Evolutionary conservation across 306 rosid species (phyloP), one percentile per base, ranked within the genome.

Genomic region (Neltuma alba): DNA sequence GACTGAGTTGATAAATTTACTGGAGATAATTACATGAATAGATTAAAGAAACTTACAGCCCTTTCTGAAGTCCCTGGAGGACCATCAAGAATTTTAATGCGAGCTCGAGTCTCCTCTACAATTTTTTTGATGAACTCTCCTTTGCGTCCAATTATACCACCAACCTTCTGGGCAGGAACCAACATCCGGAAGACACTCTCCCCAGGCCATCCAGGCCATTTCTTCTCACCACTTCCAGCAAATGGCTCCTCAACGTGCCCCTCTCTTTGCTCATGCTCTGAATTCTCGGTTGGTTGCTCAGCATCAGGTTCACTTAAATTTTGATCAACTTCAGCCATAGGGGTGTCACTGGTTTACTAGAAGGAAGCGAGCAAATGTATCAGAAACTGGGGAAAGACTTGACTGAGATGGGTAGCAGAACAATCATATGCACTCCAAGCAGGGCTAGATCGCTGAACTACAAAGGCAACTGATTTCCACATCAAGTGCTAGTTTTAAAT

Each of bases 121-220:
- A 96, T 84, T 70, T 91, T 96, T 67, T 96, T 96, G 44, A 93
- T 90, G 58, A 93, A 96, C 89, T 96, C 99, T 70, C 98, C 99
- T 68, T 90, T 96, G 28, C 99, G 97, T 40, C 99, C 99, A 83
- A 96, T 96, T 82, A 96, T 93, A 77, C 99, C 91, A 25, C 99
- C 98, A 84, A 96, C 98, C 85, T 93, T 93, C 74, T 93, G 97
- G 0, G 96, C 96, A 33, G 98, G 99, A 77, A 96, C 99, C 80
- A 96, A 75, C 99, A 96, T 93, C 71, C 99, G 87, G 58, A 93
- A 96, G 82, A 96, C 98, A 75, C 93, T 93, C 87, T 96, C 99
- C 9, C 98, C 99, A 0, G 99, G 99, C 99, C 97, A 96, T 70
- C 99, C 99, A 0, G 96, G 99, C 99, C 99, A 96, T 83, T 89